Percentiles rank a stretch among this genome's conserved stretches.
Conservation (phyloP, 169 alveolate genomes). For the Plasmodium gonderi region DNA sequence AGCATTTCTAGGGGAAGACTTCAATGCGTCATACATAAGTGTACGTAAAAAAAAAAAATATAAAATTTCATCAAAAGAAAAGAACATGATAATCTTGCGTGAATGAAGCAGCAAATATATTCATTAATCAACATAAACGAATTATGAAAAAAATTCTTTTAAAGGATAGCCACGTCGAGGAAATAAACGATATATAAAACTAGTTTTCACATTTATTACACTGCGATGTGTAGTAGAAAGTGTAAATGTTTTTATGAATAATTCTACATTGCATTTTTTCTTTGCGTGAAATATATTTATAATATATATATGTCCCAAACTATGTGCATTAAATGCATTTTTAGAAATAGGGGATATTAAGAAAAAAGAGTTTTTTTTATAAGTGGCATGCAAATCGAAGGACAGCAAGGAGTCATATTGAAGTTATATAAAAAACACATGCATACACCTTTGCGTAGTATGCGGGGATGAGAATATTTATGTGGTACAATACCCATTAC, state of each 20-base stretch:
- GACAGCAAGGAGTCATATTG: too few species aligned
- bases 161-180: not conserved
- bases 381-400: not conserved
- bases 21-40: not conserved
- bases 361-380: not conserved
- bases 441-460: too few species aligned
- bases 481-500: not conserved
- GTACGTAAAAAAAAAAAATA: not conserved
- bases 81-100: not conserved
- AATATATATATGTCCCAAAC: not conserved
- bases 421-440: conserved; percentile 4
- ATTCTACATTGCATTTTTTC: conserved; percentile 31
- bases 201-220: not conserved
- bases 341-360: not conserved
- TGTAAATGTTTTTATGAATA: conserved; percentile 31
- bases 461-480: too few species aligned
- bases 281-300: not conserved
- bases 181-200: not conserved
- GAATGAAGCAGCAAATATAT: not conserved
- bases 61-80: not conserved
- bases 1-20: not conserved
- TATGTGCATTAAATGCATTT: conserved; percentile 14
- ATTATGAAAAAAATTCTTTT: not conserved
- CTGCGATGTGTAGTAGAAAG: not conserved
- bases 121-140: not conserved